Evolutionary conservation across 2,329 filamentous ascomycete species (phyloP), one percentile per base, ranked within the genome.

Genomic region (Trichoderma arundinaceum): DNA sequence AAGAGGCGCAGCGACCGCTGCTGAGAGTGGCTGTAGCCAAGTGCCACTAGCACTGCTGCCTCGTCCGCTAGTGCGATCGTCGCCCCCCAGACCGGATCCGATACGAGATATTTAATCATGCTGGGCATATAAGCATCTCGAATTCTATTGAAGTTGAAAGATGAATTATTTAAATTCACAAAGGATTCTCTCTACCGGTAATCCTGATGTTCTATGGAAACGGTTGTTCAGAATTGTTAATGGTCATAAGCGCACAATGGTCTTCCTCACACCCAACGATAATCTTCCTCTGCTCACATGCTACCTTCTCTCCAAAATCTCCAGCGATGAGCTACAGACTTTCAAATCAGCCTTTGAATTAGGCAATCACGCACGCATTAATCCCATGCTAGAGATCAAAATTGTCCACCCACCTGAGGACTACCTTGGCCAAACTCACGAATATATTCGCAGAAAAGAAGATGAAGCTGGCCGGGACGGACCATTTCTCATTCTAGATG

Each of bases 261-360:
- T 65, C 38, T 65, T 46, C 15, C 17, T 53, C 12, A 32, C 17
- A 8, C 59, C 38, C 4, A 3, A 33, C 3, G 28, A n/a, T 9
- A 44, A 53, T 8, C 17, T 64, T 5, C 38, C 38, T 8, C 13
- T 33, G 10, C 44, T 65, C 28, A 59, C 54, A 38, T 58, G 53
- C 46, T 65, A 65, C 15, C 53, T 65, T 4, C 44, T 65, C 28
- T 17, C 46, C 3, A 9, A 49, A 33, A 32, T 53, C 10, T 53
- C 63, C 28, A 8, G 19, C 10, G 63, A 59, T 46, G 38, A 65
- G 17, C 39, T 65, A 1, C 44, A 44, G 28, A 28, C 38, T 49
- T 52, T 72, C 62, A 72, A 72, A 59, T 53, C 61, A 1, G 44
- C 61, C 2, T 73, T 73, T 41, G 70, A 72, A 33, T 35, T 69